A percentile compares a stretch with the other conserved stretches of the same genome.
Evolutionary conservation across 2,329 filamentous ascomycete genomes (phyloP).

Genomic region (Aspergillus alliaceus): DNA sequence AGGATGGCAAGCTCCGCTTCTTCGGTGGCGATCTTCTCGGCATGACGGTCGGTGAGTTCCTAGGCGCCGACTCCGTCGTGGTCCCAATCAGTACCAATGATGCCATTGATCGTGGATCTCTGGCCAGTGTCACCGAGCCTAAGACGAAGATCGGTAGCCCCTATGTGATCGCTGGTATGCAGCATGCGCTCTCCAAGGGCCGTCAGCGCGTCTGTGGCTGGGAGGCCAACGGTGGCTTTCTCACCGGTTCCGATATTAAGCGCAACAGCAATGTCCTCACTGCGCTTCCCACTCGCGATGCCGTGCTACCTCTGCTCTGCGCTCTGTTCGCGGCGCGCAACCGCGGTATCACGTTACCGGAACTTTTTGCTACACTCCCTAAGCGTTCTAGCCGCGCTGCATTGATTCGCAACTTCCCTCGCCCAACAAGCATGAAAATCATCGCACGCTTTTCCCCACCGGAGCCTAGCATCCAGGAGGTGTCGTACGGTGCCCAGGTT

Average conservation of each 20-base stretch:
- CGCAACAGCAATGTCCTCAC: conserved; percentile 27
- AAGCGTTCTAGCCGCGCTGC: conserved; percentile 30
- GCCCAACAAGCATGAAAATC: conserved; percentile 31
- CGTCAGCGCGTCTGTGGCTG: conserved; percentile 30
- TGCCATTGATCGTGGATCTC: conserved; percentile 31
- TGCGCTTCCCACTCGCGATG: conserved; percentile 33
- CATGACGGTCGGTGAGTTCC: conserved; percentile 34
- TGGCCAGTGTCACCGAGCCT: conserved; percentile 26
- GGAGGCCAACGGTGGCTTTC: conserved; percentile 37
- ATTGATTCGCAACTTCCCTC: conserved; percentile 34
- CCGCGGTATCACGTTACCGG: conserved; percentile 24
- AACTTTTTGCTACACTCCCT: conserved; percentile 30
- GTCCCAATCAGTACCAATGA: conserved; percentile 36
- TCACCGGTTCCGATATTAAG: conserved; percentile 31
- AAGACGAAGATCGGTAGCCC: conserved; percentile 38
- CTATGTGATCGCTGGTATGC: conserved; percentile 36
- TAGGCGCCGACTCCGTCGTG: conserved; percentile 30
- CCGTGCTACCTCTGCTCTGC: conserved; percentile 31
- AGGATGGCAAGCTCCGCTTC: conserved; percentile 28
- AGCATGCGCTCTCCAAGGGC: conserved; percentile 28
- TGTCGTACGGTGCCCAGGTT: conserved; percentile 18
- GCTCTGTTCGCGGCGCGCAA: conserved; percentile 29
- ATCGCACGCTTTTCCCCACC: conserved; percentile 28
- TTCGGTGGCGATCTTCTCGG: conserved; percentile 34
- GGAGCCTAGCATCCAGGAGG: conserved; percentile 19